phyloP scores from a whole-genome alignment of 495 filamentous ascomycete species.

The Tuber umbilicatum region DNA sequence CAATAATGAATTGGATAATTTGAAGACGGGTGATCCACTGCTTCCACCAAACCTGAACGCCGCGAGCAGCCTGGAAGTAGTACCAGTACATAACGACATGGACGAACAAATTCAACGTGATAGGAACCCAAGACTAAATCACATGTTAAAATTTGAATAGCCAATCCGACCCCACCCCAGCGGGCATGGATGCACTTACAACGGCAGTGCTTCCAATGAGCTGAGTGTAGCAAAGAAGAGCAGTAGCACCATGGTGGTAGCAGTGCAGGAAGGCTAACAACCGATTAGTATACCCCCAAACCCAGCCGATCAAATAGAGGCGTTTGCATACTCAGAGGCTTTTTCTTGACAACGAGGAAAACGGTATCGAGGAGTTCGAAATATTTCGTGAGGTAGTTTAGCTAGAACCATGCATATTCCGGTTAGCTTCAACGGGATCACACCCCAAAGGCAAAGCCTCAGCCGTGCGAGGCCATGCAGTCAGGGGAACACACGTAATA shows the following conservation, averaged over 20 bases:
- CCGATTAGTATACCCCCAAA: slow-evolving; percentile 34
- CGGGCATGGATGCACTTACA: slow-evolving; percentile 35
- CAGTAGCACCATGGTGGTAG: slow-evolving; percentile 79
- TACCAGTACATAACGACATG: slow-evolving; percentile 73
- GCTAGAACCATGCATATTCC: slow-evolving; percentile 45
- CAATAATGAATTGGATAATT: slow-evolving; percentile 75
- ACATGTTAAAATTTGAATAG: slow-evolving; percentile 11
- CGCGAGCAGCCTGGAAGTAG: slow-evolving; percentile 79
- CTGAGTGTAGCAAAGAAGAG: slow-evolving; percentile 79
- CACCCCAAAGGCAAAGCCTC: background rate
- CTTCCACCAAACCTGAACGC: slow-evolving; percentile 83
- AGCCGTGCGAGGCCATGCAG: slow-evolving; percentile 18
- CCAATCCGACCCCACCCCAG: background rate
- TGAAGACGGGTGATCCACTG: slow-evolving; percentile 82
- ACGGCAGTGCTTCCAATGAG: slow-evolving; percentile 71
- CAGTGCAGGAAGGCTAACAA: slow-evolving; percentile 71
- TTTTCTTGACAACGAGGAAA: slow-evolving; percentile 82
- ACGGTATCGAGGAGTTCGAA: slow-evolving; percentile 73
- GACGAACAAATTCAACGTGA: slow-evolving; percentile 69
- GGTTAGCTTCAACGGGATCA: background rate
- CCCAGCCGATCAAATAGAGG: slow-evolving; percentile 3
- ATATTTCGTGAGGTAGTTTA: slow-evolving; percentile 81
- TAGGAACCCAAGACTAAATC: slow-evolving; percentile 60
- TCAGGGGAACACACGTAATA: slow-evolving; percentile 61
- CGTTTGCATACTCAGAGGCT: slow-evolving; percentile 61